Evolutionary conservation across 352 stramenopile species (phyloP).

Genomic region (Thalassiosira hispida): DNA sequence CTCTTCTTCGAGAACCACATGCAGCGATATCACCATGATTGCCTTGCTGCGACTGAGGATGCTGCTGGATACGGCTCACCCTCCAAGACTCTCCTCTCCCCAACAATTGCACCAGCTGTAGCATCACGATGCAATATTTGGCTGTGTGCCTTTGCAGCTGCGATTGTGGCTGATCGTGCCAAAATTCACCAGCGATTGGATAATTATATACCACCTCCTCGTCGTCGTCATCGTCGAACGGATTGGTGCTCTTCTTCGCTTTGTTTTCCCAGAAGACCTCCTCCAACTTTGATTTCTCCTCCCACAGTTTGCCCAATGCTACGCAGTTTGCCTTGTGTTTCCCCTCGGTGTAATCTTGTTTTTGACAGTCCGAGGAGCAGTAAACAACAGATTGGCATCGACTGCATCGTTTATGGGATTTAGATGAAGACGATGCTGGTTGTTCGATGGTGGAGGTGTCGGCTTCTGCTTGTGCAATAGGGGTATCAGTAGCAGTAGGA

Average conservation of each 20-base stretch:
- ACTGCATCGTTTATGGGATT: conserved; percentile 31
- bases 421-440: background rate
- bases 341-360: conserved; percentile 25
- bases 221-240: conserved; percentile 29
- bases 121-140: conserved; percentile 30
- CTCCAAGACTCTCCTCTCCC: conserved; percentile 44
- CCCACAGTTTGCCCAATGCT: conserved; percentile 24
- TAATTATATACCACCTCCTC: background rate
- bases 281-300: conserved; percentile 34
- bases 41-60: background rate
- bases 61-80: conserved; percentile 17
- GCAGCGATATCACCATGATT: background rate
- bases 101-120: conserved; percentile 45
- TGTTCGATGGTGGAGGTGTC: background rate
- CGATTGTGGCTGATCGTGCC: conserved; percentile 23
- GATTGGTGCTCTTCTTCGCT: conserved; percentile 22
- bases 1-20: background rate
- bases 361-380: conserved; percentile 42
- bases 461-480: background rate
- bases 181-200: conserved; percentile 40
- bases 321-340: conserved; percentile 37
- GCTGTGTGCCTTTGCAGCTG: conserved; percentile 6
- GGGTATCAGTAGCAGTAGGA: background rate
- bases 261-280: conserved; percentile 13
- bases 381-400: conserved; percentile 37